Evolutionary conservation across 2,329 filamentous ascomycete genomes (phyloP).

Genomic region (Fusarium pseudonygamai): DNA sequence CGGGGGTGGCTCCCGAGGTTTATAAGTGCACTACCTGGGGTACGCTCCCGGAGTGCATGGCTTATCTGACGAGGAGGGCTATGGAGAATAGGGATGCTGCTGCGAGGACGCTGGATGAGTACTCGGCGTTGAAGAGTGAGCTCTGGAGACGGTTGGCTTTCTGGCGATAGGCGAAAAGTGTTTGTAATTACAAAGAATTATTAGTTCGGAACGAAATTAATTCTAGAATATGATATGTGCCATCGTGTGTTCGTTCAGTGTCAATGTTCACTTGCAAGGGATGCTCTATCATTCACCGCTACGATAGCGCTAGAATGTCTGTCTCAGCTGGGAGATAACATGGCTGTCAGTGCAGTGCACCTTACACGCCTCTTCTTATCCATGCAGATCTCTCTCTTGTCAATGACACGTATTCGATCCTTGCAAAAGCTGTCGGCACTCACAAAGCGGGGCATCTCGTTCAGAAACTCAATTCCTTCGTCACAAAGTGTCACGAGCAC

Average conservation of each 20-base stretch:
- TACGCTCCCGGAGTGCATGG: constrained; percentile 50
- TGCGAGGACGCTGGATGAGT: constrained; percentile 45
- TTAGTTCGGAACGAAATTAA: background rate
- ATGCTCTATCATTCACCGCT: background rate
- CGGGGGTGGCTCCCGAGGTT: constrained; percentile 43
- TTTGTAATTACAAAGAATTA: background rate
- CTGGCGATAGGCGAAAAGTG: constrained; percentile 12
- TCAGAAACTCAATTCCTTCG: background rate
- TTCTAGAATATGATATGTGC: background rate
- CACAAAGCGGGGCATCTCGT: background rate
- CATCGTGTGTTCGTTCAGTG: background rate
- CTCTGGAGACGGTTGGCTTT: constrained; percentile 45
- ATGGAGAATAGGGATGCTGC: constrained; percentile 53
- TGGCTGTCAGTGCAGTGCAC: background rate
- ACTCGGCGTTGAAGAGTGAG: constrained; percentile 44
- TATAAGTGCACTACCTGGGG: constrained; percentile 56
- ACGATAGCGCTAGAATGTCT: background rate
- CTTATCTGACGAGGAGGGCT: constrained; percentile 50
- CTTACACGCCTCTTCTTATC: background rate
- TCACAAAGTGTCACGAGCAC: background rate
- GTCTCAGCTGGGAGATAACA: background rate
- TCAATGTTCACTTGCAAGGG: background rate
- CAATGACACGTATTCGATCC: background rate
- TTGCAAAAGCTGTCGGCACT: background rate
- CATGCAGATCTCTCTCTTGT: background rate